A percentile compares a stretch with the other conserved stretches of the same genome.
Conservation (phyloP, 345 rosid species). For the Aegle marmelos region DNA sequence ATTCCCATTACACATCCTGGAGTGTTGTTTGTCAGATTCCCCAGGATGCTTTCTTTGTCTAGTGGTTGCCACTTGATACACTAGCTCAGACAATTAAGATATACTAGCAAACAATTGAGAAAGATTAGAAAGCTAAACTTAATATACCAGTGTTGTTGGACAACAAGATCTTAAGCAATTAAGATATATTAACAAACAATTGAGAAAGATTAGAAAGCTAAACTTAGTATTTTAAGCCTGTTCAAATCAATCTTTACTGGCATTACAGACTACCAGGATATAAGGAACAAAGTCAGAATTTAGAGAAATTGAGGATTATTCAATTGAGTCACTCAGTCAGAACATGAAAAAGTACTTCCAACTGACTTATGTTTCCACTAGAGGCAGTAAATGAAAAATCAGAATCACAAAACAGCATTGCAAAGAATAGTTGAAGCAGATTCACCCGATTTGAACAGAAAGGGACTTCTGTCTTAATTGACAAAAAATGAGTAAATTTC, state of each 20-base stretch:
- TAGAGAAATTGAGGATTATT: not conserved
- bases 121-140: not conserved
- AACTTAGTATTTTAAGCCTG: not conserved
- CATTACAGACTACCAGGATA: not conserved
- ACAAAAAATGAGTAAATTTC: not conserved
- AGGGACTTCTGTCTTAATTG: not conserved
- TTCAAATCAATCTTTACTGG: not conserved
- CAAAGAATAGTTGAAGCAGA: not conserved
- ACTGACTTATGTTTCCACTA: not conserved
- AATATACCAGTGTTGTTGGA: not conserved
- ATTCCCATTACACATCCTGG: not conserved
- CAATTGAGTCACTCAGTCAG: not conserved
- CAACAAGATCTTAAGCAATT: not conserved
- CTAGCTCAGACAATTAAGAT: not conserved
- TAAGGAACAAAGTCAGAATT: not conserved
- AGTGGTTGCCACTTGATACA: not conserved
- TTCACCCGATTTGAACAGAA: not conserved
- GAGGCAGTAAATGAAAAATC: not conserved
- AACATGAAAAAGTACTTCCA: not conserved
- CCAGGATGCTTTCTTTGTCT: not conserved
- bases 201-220: not conserved
- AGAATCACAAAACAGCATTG: not conserved
- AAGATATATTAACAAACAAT: not conserved
- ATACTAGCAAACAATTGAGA: not conserved
- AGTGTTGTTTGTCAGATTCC: not conserved